Conservation (phyloP, 2,329 filamentous ascomycete species). For the Pestalotiopsis sp. region DNA sequence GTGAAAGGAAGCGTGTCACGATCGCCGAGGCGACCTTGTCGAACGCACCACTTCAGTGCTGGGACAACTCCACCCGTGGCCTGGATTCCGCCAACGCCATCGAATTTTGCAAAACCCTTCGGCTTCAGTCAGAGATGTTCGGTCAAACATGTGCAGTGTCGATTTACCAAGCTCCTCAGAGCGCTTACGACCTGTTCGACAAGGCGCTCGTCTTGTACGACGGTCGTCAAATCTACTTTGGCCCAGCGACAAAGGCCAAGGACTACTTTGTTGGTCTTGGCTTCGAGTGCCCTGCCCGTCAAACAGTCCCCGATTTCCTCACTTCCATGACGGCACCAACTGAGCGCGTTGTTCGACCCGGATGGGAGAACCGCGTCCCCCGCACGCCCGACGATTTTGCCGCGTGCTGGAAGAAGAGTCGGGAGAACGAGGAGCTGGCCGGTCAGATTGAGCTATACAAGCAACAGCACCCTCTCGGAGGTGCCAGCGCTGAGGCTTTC, state of each 20-base stretch:
- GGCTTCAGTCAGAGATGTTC: slow-evolving; percentile 64
- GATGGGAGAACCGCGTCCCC: slow-evolving; percentile 57
- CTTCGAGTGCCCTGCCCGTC: slow-evolving; percentile 54
- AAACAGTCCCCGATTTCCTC: slow-evolving; percentile 74
- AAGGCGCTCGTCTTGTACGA: slow-evolving; percentile 63
- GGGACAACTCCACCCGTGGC: slow-evolving; percentile 75
- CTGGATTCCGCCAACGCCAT: slow-evolving; percentile 76
- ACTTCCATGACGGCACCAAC: slow-evolving; percentile 63
- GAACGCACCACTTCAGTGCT: slow-evolving; percentile 62
- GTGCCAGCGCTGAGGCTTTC: slow-evolving; percentile 55
- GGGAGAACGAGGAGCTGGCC: slow-evolving; percentile 52
- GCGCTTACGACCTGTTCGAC: slow-evolving; percentile 66
- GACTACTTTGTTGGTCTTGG: slow-evolving; percentile 65
- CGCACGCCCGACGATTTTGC: slow-evolving; percentile 60
- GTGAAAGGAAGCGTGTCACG: slow-evolving; percentile 70
- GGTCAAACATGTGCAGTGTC: slow-evolving; percentile 58
- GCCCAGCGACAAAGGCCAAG: slow-evolving; percentile 57
- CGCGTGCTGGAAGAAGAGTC: slow-evolving; percentile 41
- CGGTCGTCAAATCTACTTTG: slow-evolving; percentile 66
- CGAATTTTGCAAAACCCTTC: slow-evolving; percentile 72
- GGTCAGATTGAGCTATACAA: slow-evolving; percentile 55
- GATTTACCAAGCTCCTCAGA: slow-evolving; percentile 59
- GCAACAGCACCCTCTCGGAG: slow-evolving; percentile 36
- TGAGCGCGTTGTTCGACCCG: slow-evolving; percentile 59
- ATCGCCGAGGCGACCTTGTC: slow-evolving; percentile 65